Base-by-base conservation (phyloP, 2,329 filamentous ascomycete species). In the Fusarium burgessii region DNA sequence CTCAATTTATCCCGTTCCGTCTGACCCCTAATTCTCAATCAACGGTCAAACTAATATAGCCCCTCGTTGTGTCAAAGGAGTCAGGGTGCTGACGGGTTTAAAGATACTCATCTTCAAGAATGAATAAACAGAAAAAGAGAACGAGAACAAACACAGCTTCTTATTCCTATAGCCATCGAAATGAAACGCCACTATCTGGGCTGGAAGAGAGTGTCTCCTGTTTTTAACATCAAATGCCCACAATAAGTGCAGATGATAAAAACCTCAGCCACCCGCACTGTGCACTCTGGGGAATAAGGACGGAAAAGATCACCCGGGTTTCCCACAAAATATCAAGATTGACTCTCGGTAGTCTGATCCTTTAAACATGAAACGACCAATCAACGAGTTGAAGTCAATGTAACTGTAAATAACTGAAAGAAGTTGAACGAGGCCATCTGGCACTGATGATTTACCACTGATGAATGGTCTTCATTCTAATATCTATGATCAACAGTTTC, bases 251-350 rank as follows among this genome's bases (percentile, higher is more conserved):
- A 51, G 33, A 55, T 47, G 15, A 50, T 43, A 33, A 36, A 23
- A 42, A 15, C 29, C 52, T 56, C 41, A 68, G 67, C 58, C 50
- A 59, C 46, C 25, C 50, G 38, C 67, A 71, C 58, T 71, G 62
- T 71, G 67, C 36, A 52, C 14, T 33, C 23, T 56, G 35, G 57
- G 58, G 29, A 50, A 41, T 29, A 46, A 33, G 38, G 13, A 43
- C 15, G 62, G 62, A 63, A 68, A 43, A 40, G 33, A 70, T 68
- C 68, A 58, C 27, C 66, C 33, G 13, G 35, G 35, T 25, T 66
- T 59, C 41, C 40, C 61, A 66, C 45, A 66, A 61, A 51, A 45
- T 36, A 38, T 33, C 49, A 46, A 46, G 62, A 65, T 47, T 52
- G 46, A 45, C 23, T 33, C 29, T 40, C 15, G 23, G 29, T 43